These are phyloP conservation scores for Jaltomata sinuosa DNA, from an alignment of 257 asterid genomes.

Conservation along the genomic window DNA sequence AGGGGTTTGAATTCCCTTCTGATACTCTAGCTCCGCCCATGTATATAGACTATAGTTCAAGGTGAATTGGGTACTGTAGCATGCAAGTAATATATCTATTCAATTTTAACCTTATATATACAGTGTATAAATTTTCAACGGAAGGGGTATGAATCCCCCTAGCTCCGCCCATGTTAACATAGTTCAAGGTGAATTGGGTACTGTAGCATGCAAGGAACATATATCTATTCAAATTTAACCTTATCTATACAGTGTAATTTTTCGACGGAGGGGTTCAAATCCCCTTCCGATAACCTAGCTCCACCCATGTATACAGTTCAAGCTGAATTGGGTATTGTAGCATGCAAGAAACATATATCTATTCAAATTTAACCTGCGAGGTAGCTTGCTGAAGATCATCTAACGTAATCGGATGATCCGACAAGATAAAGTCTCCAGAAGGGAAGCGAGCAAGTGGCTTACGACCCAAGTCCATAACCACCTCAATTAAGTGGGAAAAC, in stretches of 20 bases:
- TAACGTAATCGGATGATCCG: conserved; percentile 53
- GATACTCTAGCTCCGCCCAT: no score
- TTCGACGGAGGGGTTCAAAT: background rate
- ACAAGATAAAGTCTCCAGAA: conserved; percentile 75
- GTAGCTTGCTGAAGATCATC: conserved; percentile 67
- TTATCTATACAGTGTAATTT: background rate
- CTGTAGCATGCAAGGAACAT: no score
- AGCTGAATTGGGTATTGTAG: background rate
- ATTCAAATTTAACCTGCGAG: conserved; percentile 37
- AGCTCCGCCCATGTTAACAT: background rate
- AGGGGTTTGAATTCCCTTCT: no score
- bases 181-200: background rate
- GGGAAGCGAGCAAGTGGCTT: conserved; percentile 93
- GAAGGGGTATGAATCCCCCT: background rate
- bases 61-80: no score
- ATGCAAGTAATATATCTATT: no score
- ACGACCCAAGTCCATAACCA: conserved; percentile 94
- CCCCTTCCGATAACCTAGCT: background rate
- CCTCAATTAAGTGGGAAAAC: conserved; percentile 66
- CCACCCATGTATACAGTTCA: background rate
- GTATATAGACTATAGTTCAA: no score
- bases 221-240: no score
- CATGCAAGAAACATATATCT: background rate
- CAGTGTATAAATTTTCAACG: background rate
- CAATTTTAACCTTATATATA: no score